Percentiles rank a stretch among this genome's conserved stretches.
Evolutionary conservation across 306 rosid genomes (phyloP).

Genomic region (Quercus alba): DNA sequence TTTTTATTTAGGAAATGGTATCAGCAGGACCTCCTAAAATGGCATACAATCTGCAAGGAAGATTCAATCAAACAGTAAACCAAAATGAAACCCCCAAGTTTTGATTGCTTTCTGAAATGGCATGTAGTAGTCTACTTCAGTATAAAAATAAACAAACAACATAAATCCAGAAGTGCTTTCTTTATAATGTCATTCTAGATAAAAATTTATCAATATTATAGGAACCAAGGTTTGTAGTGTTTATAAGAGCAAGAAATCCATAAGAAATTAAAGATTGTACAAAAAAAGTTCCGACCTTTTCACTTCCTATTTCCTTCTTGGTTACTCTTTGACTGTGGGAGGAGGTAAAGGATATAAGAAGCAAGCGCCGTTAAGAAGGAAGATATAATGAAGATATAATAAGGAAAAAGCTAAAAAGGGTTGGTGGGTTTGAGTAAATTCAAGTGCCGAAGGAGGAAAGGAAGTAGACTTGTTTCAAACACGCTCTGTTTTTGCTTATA

Average conservation of each 20-base stretch:
- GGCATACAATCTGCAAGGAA: constrained; percentile 17
- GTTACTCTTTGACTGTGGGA: not conserved
- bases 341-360: not conserved
- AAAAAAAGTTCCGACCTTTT: not conserved
- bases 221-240: not conserved
- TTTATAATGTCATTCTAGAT: not conserved
- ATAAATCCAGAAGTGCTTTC: not conserved
- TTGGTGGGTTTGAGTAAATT: not conserved
- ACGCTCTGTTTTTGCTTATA: not conserved
- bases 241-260: not conserved
- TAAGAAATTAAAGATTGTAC: not conserved
- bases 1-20: not conserved
- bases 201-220: not conserved
- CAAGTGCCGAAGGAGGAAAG: not conserved
- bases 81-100: constrained; percentile 3
- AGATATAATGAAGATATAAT: not conserved
- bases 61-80: constrained; percentile 47
- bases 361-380: not conserved
- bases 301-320: not conserved
- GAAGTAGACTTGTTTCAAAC: not conserved
- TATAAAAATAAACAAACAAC: not conserved
- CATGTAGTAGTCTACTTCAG: no score
- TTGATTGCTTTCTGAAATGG: not conserved
- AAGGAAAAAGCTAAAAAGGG: not conserved
- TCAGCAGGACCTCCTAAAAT: not conserved